Percentiles rank a stretch among this genome's conserved stretches.
Conservation (phyloP, 1,284 basidiomycete species). For the Trichosporon faecale region DNA sequence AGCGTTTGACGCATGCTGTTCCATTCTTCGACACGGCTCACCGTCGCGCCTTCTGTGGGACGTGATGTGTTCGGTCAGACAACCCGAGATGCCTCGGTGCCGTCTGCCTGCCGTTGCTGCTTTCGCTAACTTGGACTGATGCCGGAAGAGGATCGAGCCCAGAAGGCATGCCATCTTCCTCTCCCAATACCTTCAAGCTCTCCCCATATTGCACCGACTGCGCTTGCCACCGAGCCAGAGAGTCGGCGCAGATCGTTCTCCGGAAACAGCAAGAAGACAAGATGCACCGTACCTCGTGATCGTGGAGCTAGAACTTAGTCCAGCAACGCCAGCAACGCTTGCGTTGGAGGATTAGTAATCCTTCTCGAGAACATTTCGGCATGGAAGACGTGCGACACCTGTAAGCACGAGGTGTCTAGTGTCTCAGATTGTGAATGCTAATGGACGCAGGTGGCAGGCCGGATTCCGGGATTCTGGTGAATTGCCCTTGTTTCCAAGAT, state of each 20-base stretch:
- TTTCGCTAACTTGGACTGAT: background rate
- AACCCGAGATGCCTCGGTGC: background rate
- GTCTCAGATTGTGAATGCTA: background rate
- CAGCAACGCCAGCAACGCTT: background rate
- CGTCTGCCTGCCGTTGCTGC: background rate
- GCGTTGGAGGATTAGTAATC: conserved; percentile 1
- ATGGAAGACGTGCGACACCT: background rate
- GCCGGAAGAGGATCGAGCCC: background rate
- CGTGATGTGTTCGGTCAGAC: background rate
- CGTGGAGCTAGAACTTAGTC: background rate
- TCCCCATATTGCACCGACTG: background rate
- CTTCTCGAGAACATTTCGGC: background rate
- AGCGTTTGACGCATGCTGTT: background rate
- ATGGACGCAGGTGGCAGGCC: background rate
- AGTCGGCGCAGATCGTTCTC: background rate
- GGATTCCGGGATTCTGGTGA: background rate
- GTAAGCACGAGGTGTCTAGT: background rate
- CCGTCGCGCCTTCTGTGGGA: background rate
- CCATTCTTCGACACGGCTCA: background rate
- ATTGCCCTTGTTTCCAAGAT: background rate
- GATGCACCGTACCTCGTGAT: background rate
- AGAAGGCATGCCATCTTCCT: background rate
- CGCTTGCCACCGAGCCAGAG: background rate
- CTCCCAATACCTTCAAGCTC: background rate
- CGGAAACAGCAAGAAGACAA: background rate